Base-by-base conservation (phyloP, 768 basidiomycete genomes). In the Pholiota microspora region DNA sequence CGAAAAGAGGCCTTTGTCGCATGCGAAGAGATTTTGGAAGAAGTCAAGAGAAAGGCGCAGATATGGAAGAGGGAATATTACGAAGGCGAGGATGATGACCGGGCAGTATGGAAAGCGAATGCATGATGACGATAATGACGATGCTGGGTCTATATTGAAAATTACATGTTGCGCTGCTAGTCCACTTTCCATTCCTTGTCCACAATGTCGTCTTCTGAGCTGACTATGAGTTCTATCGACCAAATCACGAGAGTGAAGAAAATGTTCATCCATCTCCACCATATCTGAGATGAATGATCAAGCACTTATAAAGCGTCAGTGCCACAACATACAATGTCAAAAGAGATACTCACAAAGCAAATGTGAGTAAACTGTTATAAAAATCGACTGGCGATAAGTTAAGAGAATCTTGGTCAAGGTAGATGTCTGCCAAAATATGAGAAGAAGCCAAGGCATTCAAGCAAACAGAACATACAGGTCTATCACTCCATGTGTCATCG, bases 61-160 rank as follows among this genome's bases (percentile, higher is more conserved):
- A 88, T 95, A 59, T 96, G 94, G 94, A 95, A 96, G 74, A 73
- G 89, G 62, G 94, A 95, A 66, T 90, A 81, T 64, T 95, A 94
- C 62, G 86, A 86, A 63, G 88, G 83, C 6, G 80, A 83, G 60
- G 67, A 69, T 47, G 85, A 86, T 42, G 78, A 74, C 28, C 75
- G 73, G 47, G 87, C 86, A 8, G 77, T 81, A 63, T 89, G 88
- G 88, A 89, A 89, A 68, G 77, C 76, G 56, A 89, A 89, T 66
- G 62, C 69, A 27, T 54, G 25, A 29, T 23, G n/a, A 13, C 34
- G 54, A 23, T 36, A 28, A 16, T 45, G 46, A n/a, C 55, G 60
- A 49, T 24, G 31, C 15, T 48, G 25, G 8, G 27, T 48, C 16
- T 48, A 47, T 28, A 7, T 28, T 18, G 46, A 48, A 29, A 31